Conservation (phyloP, 2,329 filamentous ascomycete species). For the Monosporascus sp. region DNA sequence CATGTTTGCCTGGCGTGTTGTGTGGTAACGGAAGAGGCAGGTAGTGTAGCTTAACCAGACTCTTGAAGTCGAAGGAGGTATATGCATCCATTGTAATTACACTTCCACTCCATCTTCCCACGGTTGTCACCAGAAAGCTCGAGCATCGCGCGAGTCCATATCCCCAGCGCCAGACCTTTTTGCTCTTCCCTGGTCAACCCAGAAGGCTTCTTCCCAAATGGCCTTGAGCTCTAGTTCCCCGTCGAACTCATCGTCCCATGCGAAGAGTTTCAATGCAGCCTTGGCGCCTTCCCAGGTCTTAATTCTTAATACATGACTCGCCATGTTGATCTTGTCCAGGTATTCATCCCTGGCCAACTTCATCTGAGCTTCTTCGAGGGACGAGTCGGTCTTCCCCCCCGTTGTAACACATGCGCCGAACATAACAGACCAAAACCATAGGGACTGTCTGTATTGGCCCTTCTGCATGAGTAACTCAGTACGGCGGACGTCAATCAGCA, state of each 20-base stretch:
- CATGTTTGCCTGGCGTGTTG: no score
- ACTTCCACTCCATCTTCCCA: not conserved
- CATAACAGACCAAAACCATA: conserved; percentile 43
- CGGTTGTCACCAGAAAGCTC: conserved; percentile 6
- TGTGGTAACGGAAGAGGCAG: no score
- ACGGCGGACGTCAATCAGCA: conserved; percentile 37
- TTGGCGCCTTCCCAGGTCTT: conserved; percentile 35
- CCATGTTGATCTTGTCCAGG: conserved; percentile 36
- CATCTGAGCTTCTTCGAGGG: conserved; percentile 32
- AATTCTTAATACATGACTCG: conserved; percentile 32
- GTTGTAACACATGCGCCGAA: conserved; percentile 38
- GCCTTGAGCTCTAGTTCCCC: conserved; percentile 34
- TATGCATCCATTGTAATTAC: not conserved
- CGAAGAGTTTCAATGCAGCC: conserved; percentile 31
- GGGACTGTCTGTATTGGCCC: conserved; percentile 36
- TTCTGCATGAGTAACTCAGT: conserved; percentile 35
- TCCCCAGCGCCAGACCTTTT: conserved; percentile 9
- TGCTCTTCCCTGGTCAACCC: conserved; percentile 15
- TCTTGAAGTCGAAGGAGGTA: no score
- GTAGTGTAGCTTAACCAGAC: no score
- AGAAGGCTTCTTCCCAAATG: conserved; percentile 37
- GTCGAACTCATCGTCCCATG: conserved; percentile 36
- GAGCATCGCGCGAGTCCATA: conserved; percentile 2
- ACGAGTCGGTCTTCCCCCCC: conserved; percentile 31
- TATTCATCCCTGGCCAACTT: conserved; percentile 33